These are phyloP conservation scores for Gossypium laxum DNA, from an alignment of 441 rosid genomes.

Conservation along the genomic window DNA sequence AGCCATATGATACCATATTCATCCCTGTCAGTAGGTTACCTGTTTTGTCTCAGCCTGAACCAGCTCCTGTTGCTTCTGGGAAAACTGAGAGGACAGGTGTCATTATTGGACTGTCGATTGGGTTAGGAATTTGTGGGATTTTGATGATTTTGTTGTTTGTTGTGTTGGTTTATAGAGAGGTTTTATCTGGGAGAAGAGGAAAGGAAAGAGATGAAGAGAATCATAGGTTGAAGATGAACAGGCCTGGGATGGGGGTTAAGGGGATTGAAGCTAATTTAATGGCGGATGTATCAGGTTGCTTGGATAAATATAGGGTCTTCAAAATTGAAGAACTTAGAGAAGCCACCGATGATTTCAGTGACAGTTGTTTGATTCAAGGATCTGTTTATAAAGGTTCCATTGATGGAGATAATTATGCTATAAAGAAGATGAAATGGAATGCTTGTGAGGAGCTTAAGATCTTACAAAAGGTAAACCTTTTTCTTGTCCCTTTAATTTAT, in stretches of 20 bases:
- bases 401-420: constrained; percentile 43
- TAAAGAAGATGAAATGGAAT: constrained; percentile 69
- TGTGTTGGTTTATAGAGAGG: constrained; percentile 25
- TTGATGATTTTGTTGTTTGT: constrained; percentile 28
- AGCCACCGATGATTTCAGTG: constrained; percentile 44
- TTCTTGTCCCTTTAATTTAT: not conserved
- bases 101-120: constrained; percentile 37
- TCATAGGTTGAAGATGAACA: constrained; percentile 15
- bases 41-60: constrained; percentile 32
- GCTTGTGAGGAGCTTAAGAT: constrained; percentile 64
- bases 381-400: constrained; percentile 52
- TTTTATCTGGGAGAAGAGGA: constrained; percentile 17
- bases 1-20: constrained; percentile 40
- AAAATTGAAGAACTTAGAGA: constrained; percentile 48
- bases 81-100: constrained; percentile 35
- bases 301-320: constrained; percentile 57
- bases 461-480: constrained; percentile 43
- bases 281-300: constrained; percentile 62
- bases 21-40: constrained; percentile 43
- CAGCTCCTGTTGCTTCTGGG: constrained; percentile 17
- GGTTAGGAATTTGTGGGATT: constrained; percentile 36
- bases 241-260: constrained; percentile 19
- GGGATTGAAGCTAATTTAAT: constrained; percentile 36
- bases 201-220: constrained; percentile 21
- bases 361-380: constrained; percentile 46